phyloP scores from a whole-genome alignment of 2,329 filamentous ascomycete genomes.

The Sclerotinia borealis region DNA sequence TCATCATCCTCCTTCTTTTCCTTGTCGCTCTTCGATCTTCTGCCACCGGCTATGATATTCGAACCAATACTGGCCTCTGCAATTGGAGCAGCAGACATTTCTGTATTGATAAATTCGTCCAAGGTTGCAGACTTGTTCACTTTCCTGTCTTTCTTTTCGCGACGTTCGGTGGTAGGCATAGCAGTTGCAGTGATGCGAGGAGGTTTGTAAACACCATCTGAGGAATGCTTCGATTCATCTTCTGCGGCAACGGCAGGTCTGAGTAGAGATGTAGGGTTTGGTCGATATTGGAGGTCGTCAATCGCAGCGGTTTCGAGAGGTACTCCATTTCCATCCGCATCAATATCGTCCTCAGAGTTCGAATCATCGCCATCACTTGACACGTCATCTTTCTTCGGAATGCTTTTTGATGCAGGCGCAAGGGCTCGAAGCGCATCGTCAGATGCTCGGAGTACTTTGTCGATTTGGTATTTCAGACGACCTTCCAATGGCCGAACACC shows the following conservation, averaged over 20 bases:
- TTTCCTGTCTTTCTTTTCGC: constrained; percentile 52
- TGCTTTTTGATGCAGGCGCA: constrained; percentile 6
- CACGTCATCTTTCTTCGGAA: constrained; percentile 5
- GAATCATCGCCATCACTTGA: constrained; percentile 22
- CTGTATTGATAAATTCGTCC: constrained; percentile 84
- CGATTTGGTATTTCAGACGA: constrained; percentile 89
- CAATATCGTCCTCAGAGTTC: constrained; percentile 34
- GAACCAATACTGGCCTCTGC: constrained; percentile 89
- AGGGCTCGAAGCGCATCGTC: constrained; percentile 45
- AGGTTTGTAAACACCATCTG: constrained; percentile 76
- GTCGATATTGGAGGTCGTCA: constrained; percentile 57
- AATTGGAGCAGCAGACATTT: constrained; percentile 74
- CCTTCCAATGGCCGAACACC: constrained; percentile 86
- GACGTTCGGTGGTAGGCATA: constrained; percentile 57
- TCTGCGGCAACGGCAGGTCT: constrained; percentile 24
- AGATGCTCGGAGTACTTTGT: constrained; percentile 84
- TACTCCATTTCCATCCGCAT: constrained; percentile 23
- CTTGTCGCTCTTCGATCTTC: constrained; percentile 68
- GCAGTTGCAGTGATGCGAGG: constrained; percentile 81
- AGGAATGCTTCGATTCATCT: constrained; percentile 34
- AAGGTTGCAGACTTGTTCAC: constrained; percentile 74
- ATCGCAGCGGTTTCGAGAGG: constrained; percentile 33
- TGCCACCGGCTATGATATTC: constrained; percentile 73
- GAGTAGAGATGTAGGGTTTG: constrained; percentile 46
- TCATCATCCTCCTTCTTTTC: constrained; percentile 76